Percentiles rank a stretch among this genome's conserved stretches.
phyloP scores from a whole-genome alignment of 2,329 filamentous ascomycete species.

The Pyricularia sp. region DNA sequence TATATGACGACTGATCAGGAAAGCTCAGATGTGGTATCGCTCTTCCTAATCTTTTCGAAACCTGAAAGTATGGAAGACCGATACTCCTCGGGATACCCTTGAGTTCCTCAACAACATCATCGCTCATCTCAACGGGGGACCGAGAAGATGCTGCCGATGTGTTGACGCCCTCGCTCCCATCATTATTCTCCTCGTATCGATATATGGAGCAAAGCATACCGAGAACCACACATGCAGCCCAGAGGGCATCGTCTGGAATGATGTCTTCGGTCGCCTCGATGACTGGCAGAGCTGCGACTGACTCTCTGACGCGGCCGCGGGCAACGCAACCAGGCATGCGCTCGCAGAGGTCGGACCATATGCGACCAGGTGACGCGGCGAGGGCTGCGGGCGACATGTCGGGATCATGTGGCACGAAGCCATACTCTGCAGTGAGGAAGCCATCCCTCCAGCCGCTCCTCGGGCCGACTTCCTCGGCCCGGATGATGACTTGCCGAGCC shows the following conservation, averaged over 20 bases:
- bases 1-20: slow-evolving; percentile 43
- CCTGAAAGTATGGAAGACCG: slow-evolving; percentile 38
- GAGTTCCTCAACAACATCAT: slow-evolving; percentile 39
- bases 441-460: slow-evolving; percentile 43
- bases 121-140: slow-evolving; percentile 33
- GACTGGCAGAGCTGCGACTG: slow-evolving; percentile 35
- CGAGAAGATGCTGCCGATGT: slow-evolving; percentile 21
- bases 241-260: slow-evolving; percentile 41
- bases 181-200: slow-evolving; percentile 40
- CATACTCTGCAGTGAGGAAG: slow-evolving; percentile 40
- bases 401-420: slow-evolving; percentile 41
- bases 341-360: slow-evolving; percentile 45
- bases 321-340: slow-evolving; percentile 42
- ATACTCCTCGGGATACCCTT: slow-evolving; percentile 38
- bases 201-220: slow-evolving; percentile 46
- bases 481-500: slow-evolving; percentile 41
- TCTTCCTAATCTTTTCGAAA: slow-evolving; percentile 41
- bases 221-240: slow-evolving; percentile 41
- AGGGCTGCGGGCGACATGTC: slow-evolving; percentile 37
- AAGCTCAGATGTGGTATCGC: slow-evolving; percentile 42
- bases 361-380: slow-evolving; percentile 37
- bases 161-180: slow-evolving; percentile 39
- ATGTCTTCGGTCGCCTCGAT: slow-evolving; percentile 38
- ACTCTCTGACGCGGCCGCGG: slow-evolving; percentile 39
- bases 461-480: slow-evolving; percentile 42